Conservation (phyloP, 768 basidiomycete genomes). For the Gyrodon lividus region DNA sequence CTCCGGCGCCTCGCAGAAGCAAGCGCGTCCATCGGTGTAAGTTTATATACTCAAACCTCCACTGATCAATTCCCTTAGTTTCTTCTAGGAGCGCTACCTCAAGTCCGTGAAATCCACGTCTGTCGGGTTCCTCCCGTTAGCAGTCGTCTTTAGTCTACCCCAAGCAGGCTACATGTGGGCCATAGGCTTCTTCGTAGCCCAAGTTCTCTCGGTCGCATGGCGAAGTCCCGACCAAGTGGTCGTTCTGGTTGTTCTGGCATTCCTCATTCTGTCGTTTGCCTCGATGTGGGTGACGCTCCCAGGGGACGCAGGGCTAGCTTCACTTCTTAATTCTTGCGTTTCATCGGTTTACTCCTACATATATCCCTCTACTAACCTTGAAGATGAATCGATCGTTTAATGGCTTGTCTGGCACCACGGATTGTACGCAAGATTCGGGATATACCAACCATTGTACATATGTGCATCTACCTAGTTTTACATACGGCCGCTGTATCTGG, state of each 20-base stretch:
- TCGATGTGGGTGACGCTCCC: too few relatives aligned
- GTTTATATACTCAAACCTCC: constrained; percentile 14
- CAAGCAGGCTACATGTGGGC: constrained; percentile 55
- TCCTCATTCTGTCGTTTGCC: background rate
- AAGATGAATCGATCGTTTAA: too few relatives aligned
- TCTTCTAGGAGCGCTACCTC: constrained; percentile 32
- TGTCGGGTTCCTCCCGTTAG: constrained; percentile 49
- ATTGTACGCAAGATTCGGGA: too few relatives aligned
- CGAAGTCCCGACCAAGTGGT: constrained; percentile 8
- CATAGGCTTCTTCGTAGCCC: constrained; percentile 25
- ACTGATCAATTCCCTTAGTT: constrained; percentile 4
- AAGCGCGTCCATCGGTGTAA: constrained; percentile 41
- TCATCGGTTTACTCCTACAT: too few relatives aligned
- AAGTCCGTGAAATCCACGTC: constrained; percentile 33
- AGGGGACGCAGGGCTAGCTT: too few relatives aligned
- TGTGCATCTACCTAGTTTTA: too few relatives aligned
- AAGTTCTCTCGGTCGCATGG: constrained; percentile 22
- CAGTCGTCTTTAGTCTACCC: constrained; percentile 54
- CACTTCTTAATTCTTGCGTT: too few relatives aligned
- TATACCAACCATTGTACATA: too few relatives aligned
- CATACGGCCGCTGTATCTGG: too few relatives aligned
- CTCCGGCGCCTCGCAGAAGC: constrained; percentile 24
- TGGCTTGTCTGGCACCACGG: too few relatives aligned
- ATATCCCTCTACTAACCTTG: too few relatives aligned
- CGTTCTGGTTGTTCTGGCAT: constrained; percentile 6